These are phyloP conservation scores for Trichosporon coremiiforme DNA, from an alignment of 1,284 basidiomycete genomes.

Conservation along the genomic window DNA sequence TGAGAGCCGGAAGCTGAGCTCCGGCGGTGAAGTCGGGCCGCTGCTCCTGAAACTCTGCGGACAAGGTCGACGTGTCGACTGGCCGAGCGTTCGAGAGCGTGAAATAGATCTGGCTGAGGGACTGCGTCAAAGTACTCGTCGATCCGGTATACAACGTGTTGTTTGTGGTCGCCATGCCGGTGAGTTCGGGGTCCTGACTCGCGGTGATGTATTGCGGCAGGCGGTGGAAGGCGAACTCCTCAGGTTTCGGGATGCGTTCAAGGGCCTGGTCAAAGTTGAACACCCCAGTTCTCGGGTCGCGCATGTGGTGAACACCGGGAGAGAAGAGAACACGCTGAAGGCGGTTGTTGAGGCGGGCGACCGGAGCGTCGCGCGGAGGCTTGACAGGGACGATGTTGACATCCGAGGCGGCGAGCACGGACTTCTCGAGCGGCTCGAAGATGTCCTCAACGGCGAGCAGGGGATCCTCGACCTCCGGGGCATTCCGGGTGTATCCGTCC, in stretches of 20 bases:
- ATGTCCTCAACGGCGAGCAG: neutral
- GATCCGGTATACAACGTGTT: slow-evolving; percentile 70
- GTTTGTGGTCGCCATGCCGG: slow-evolving; percentile 65
- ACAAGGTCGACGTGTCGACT: slow-evolving; percentile 65
- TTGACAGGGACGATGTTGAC: slow-evolving; percentile 42
- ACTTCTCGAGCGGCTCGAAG: slow-evolving; percentile 11
- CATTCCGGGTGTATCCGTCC: neutral
- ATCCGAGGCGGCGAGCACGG: slow-evolving; percentile 11
- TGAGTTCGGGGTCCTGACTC: slow-evolving; percentile 75
- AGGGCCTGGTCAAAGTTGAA: slow-evolving; percentile 81
- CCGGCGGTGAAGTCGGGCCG: slow-evolving; percentile 72
- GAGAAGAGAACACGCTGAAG: slow-evolving; percentile 84
- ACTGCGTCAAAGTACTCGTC: slow-evolving; percentile 83
- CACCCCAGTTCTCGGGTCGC: slow-evolving; percentile 79
- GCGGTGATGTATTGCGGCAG: slow-evolving; percentile 77
- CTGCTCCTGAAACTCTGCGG: slow-evolving; percentile 64
- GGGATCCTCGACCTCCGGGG: neutral
- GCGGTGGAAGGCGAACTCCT: slow-evolving; percentile 88
- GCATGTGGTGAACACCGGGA: slow-evolving; percentile 88
- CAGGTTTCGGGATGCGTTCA: slow-evolving; percentile 71
- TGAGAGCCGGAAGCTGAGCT: slow-evolving; percentile 75
- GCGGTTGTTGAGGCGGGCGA: slow-evolving; percentile 73
- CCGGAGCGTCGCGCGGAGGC: slow-evolving; percentile 54
- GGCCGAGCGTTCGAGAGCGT: slow-evolving; percentile 65
- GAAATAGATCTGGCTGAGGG: slow-evolving; percentile 87